Evolutionary conservation across 148 eudicot genomes (phyloP).

Genomic region (Camellia lanceoleosa): DNA sequence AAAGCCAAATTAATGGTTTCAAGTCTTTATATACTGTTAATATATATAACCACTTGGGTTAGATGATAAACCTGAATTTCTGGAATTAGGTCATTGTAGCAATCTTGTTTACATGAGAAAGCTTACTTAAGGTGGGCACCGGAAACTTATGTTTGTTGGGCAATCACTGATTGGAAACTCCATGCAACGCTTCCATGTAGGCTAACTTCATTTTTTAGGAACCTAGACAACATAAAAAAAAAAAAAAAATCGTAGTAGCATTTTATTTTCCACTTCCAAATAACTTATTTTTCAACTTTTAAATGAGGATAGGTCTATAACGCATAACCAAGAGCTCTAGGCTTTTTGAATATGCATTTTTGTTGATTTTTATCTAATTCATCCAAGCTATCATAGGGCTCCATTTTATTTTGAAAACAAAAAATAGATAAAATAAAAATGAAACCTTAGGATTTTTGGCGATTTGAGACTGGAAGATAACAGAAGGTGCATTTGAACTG

Average conservation of each 20-base stretch:
- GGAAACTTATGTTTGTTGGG: neutral
- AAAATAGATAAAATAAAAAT: too few relatives aligned
- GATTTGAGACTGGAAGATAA: neutral
- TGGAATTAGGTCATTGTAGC: neutral
- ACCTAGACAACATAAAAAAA: neutral
- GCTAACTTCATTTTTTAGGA: neutral
- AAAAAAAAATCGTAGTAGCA: too few relatives aligned
- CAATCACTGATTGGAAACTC: neutral
- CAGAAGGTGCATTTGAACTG: neutral
- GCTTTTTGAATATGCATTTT: neutral
- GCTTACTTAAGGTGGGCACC: neutral
- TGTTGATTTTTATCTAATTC: neutral
- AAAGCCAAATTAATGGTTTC: neutral
- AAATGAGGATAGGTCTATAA: neutral
- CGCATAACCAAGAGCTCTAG: too few relatives aligned
- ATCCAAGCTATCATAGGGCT: neutral
- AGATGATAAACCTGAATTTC: neutral
- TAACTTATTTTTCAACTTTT: too few relatives aligned
- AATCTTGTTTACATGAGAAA: neutral
- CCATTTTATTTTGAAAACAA: too few relatives aligned
- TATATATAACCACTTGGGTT: neutral
- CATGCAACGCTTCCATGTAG: neutral
- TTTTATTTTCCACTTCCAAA: too few relatives aligned
- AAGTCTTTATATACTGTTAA: too few relatives aligned
- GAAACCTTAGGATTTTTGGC: neutral